Percentiles rank a stretch among this genome's conserved stretches.
Conservation (phyloP, 768 basidiomycete genomes). For the Suillus sp. region DNA sequence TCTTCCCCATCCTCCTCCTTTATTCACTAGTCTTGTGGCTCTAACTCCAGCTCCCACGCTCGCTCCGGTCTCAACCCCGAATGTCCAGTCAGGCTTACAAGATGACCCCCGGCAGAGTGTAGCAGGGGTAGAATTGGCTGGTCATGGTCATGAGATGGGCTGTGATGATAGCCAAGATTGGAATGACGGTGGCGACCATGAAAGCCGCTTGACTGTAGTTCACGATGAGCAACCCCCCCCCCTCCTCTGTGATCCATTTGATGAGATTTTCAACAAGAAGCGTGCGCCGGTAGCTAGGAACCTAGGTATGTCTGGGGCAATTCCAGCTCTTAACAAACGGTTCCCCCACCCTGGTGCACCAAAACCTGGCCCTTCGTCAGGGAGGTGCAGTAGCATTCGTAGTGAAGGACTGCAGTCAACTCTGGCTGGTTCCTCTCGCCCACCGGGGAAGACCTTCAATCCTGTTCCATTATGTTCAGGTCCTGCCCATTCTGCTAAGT, state of each 20-base stretch:
- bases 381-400: too few species aligned
- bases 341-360: too few species aligned
- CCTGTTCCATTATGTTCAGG: too few species aligned
- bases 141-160: background rate
- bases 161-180: background rate
- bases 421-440: too few species aligned
- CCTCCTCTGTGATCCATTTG: background rate
- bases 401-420: too few species aligned
- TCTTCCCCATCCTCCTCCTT: background rate
- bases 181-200: background rate
- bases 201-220: background rate
- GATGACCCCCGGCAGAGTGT: background rate
- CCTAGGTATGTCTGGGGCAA: too few species aligned
- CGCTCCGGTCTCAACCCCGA: too few species aligned
- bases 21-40: background rate
- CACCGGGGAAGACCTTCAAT: too few species aligned
- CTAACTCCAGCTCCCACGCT: background rate
- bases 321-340: too few species aligned
- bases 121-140: background rate
- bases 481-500: too few species aligned
- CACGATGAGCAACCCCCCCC: background rate
- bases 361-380: too few species aligned
- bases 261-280: background rate
- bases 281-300: too few species aligned
- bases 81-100: background rate